Percentiles rank a stretch among this genome's conserved stretches.
These are phyloP conservation scores for Sisymbrium altissimum DNA, from an alignment of 345 rosid genomes.

Conservation along the genomic window DNA sequence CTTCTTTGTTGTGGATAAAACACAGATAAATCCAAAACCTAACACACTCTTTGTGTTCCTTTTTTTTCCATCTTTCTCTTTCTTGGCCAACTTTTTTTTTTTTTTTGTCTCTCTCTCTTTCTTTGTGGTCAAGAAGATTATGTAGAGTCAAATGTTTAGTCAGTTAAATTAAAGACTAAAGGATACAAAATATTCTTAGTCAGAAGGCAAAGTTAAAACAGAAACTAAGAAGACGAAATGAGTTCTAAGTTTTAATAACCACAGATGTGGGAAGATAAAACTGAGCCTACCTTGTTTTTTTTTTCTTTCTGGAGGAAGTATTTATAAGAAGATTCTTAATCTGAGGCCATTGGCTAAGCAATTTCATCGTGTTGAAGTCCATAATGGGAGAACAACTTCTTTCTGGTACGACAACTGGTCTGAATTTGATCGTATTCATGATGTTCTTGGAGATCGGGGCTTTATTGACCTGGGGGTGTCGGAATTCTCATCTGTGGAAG, in stretches of 20 bases:
- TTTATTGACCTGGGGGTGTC: no score
- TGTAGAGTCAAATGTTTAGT: neutral
- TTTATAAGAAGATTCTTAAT: no score
- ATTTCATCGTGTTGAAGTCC: no score
- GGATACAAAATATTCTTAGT: neutral
- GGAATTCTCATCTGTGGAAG: no score
- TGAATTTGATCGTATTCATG: no score
- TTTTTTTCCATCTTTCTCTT: neutral
- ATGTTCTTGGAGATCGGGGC: no score
- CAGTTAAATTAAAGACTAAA: neutral
- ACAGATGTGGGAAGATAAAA: neutral
- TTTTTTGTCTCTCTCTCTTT: neutral
- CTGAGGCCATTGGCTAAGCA: no score
- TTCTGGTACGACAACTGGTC: no score
- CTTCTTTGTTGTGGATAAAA: slow-evolving; percentile 27
- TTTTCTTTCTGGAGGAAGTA: neutral
- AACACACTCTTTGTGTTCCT: slow-evolving; percentile 11
- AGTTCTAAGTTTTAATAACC: neutral
- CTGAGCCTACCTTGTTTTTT: neutral
- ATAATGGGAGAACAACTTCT: no score
- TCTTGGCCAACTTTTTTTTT: neutral
- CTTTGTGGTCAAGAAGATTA: slow-evolving; percentile 16
- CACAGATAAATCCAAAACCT: slow-evolving; percentile 16
- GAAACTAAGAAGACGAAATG: neutral
- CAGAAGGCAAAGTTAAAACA: neutral